Evolutionary conservation across 495 filamentous ascomycete species (phyloP).

Genomic region (Penicillium psychrofluorescens): DNA sequence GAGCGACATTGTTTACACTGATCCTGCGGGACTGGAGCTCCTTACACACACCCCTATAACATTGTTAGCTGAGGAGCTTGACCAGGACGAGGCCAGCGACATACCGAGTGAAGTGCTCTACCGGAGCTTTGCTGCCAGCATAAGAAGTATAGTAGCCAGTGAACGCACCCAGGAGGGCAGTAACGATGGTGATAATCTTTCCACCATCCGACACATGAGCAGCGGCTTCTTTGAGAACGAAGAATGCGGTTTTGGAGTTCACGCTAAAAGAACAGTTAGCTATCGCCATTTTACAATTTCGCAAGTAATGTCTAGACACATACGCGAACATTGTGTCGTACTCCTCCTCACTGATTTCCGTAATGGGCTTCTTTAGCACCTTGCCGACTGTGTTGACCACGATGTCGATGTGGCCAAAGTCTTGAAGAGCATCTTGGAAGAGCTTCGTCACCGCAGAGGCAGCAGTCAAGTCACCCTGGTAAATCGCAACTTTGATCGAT

Average conservation of each 20-base stretch:
- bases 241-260: conserved; percentile 32
- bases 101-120: conserved; percentile 33
- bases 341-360: conserved; percentile 39
- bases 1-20: conserved; percentile 28
- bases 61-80: background rate
- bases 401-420: conserved; percentile 42
- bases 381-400: conserved; percentile 48
- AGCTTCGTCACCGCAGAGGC: conserved; percentile 22
- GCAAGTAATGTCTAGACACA: background rate
- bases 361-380: conserved; percentile 40
- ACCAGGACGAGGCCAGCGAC: background rate
- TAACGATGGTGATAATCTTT: conserved; percentile 33
- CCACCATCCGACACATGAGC: conserved; percentile 24
- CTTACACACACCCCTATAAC: conserved; percentile 25
- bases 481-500: conserved; percentile 18
- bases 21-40: conserved; percentile 26
- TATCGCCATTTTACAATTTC: too few species aligned
- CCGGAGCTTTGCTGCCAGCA: conserved; percentile 31
- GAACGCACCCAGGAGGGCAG: conserved; percentile 27
- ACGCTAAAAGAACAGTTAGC: conserved; percentile 8
- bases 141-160: conserved; percentile 35
- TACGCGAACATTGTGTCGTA: conserved; percentile 42
- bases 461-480: conserved; percentile 24
- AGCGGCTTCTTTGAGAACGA: conserved; percentile 28
- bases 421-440: conserved; percentile 18